These are phyloP conservation scores for Aquilaria agallochum DNA, from an alignment of 441 rosid species.

Conservation along the genomic window DNA sequence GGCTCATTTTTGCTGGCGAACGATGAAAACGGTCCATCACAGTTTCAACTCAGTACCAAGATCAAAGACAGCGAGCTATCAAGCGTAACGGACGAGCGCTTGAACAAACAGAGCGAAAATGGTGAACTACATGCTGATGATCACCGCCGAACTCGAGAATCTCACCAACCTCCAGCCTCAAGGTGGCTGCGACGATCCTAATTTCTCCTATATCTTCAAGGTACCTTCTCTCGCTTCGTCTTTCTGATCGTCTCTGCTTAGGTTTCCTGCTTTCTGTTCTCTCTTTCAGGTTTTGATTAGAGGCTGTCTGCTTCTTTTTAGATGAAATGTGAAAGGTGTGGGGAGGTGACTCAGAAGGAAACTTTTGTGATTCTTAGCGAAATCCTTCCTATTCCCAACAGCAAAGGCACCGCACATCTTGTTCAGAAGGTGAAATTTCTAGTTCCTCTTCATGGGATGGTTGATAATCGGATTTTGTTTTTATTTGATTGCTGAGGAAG, in stretches of 20 bases:
- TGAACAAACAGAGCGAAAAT: slow-evolving; percentile 29
- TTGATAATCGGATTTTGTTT: neutral
- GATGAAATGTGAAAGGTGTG: slow-evolving; percentile 82
- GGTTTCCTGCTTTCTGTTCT: neutral
- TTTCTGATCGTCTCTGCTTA: neutral
- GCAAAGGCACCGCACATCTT: slow-evolving; percentile 67
- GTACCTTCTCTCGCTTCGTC: slow-evolving; percentile 23
- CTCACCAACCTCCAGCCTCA: slow-evolving; percentile 75
- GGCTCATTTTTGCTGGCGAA: too few relatives aligned
- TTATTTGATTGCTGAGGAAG: slow-evolving; percentile 3
- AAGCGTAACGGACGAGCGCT: slow-evolving; percentile 9
- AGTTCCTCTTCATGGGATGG: too few relatives aligned
- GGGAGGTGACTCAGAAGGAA: slow-evolving; percentile 81
- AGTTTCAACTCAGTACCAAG: too few relatives aligned
- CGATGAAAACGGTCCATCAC: too few relatives aligned
- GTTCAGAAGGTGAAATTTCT: slow-evolving; percentile 60
- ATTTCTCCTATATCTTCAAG: slow-evolving; percentile 82
- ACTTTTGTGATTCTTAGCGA: slow-evolving; percentile 71
- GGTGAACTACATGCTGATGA: slow-evolving; percentile 83
- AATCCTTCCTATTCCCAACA: slow-evolving; percentile 40
- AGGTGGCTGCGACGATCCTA: slow-evolving; percentile 74
- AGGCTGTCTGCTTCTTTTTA: slow-evolving; percentile 11
- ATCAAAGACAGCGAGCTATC: too few relatives aligned
- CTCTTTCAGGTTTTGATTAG: neutral
- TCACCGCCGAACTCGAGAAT: slow-evolving; percentile 77